A percentile compares a stretch with the other conserved stretches of the same genome.
These are phyloP conservation scores for Kwoniella pini DNA, from an alignment of 768 basidiomycete genomes.

Conservation along the genomic window DNA sequence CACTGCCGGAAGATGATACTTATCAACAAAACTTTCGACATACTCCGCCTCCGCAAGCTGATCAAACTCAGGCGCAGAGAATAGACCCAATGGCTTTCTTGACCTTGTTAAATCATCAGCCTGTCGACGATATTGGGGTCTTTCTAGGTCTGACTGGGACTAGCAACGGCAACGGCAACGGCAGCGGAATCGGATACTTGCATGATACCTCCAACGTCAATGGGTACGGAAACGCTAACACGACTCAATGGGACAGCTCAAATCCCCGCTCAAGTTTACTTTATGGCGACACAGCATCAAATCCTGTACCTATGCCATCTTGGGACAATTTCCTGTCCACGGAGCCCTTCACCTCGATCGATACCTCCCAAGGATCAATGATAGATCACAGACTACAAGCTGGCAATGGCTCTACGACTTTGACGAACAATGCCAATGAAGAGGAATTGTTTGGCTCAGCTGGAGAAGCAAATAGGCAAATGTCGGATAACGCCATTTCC, in stretches of 20 bases:
- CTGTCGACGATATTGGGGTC: conserved; percentile 1
- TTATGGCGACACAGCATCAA: not conserved
- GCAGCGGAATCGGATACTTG: too few relatives aligned
- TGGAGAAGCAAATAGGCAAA: conserved; percentile 1
- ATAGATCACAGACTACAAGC: not conserved
- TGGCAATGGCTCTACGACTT: not conserved
- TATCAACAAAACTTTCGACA: not conserved
- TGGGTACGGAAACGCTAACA: not conserved
- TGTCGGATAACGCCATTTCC: conserved; percentile 11
- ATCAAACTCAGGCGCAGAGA: not conserved
- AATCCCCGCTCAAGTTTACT: not conserved
- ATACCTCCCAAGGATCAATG: not conserved
- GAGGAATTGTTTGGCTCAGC: not conserved
- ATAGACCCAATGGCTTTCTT: not conserved
- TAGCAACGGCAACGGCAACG: too few relatives aligned
- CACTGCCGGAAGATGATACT: not conserved
- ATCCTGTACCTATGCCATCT: not conserved
- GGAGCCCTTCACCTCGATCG: not conserved
- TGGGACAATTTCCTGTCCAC: conserved; percentile 9
- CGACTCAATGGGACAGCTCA: not conserved
- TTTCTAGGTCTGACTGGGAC: conserved; percentile 3
- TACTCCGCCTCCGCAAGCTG: not conserved
- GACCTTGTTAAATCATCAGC: not conserved
- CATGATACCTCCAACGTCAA: too few relatives aligned
- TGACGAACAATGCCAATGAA: not conserved